phyloP scores from a whole-genome alignment of 1,139 yeast species.

The Blastobotrys buckinghamii region DNA sequence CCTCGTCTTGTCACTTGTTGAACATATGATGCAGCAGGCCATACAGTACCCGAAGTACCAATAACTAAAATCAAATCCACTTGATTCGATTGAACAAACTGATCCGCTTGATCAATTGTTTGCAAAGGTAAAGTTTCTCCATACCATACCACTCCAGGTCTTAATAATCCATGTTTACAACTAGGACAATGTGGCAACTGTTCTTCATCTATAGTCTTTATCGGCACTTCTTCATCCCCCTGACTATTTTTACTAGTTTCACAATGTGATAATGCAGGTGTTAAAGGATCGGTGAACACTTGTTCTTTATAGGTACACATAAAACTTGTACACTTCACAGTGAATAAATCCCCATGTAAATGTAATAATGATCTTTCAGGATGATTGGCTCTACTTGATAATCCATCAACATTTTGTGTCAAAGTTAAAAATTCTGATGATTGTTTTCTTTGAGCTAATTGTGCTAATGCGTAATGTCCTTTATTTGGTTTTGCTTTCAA shows the following conservation, averaged over 20 bases:
- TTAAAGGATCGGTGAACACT: conserved; percentile 53
- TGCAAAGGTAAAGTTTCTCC: conserved; percentile 74
- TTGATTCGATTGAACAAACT: conserved; percentile 50
- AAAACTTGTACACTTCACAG: conserved; percentile 68
- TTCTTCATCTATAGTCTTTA: conserved; percentile 35
- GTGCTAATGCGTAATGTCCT: conserved; percentile 68
- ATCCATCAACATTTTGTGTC: conserved; percentile 80
- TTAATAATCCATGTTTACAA: conserved; percentile 53
- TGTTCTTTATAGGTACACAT: conserved; percentile 56
- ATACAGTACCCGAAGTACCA: conserved; percentile 79
- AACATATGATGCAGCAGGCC: conserved; percentile 90
- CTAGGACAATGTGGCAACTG: conserved; percentile 74
- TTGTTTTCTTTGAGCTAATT: conserved; percentile 39
- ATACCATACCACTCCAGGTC: conserved; percentile 94
- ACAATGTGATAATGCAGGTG: conserved; percentile 42
- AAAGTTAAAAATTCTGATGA: conserved; percentile 47
- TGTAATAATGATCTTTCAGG: conserved; percentile 47
- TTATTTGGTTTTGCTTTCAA: conserved; percentile 61
- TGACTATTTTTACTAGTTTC: conserved; percentile 10
- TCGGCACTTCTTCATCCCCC: conserved; percentile 8
- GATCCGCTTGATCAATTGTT: conserved; percentile 61
- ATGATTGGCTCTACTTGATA: conserved; percentile 62
- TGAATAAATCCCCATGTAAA: conserved; percentile 74
- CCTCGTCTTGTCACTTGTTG: conserved; percentile 68
- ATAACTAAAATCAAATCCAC: conserved; percentile 75